A percentile compares a stretch with the other conserved stretches of the same genome.
These are phyloP conservation scores for Paraphoma chrysanthemicola DNA, from an alignment of 2,329 filamentous ascomycete species.

Conservation along the genomic window DNA sequence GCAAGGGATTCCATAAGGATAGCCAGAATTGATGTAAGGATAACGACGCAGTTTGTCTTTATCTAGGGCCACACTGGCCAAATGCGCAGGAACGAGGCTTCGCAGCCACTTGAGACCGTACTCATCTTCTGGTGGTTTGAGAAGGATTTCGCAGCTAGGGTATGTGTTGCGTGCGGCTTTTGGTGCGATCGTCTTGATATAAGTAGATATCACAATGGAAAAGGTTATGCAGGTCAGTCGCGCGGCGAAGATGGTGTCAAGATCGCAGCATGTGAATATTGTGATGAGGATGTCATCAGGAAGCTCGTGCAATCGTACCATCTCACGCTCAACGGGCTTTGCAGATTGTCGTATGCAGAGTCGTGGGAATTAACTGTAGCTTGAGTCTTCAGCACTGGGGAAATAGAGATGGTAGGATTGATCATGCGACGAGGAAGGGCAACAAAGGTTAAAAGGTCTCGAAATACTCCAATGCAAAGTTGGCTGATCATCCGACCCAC, in stretches of 20 bases:
- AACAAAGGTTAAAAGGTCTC: no score
- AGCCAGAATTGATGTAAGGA: constrained; percentile 19
- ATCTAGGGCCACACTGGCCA: constrained; percentile 19
- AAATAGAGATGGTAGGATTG: no score
- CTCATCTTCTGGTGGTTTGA: constrained; percentile 5
- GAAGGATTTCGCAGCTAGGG: constrained; percentile 10
- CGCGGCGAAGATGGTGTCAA: constrained; percentile 11
- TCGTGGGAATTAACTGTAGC: not conserved
- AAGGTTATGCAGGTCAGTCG: constrained; percentile 13
- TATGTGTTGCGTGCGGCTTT: constrained; percentile 16
- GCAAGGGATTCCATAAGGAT: constrained; percentile 25
- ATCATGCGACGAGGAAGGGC: no score
- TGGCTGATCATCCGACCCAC: not conserved
- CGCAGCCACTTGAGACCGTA: constrained; percentile 18
- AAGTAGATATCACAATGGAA: constrained; percentile 11
- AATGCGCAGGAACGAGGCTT: constrained; percentile 17
- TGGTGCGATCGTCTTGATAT: constrained; percentile 23
- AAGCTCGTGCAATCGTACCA: constrained; percentile 15
- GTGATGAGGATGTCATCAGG: constrained; percentile 26
- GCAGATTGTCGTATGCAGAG: no score
- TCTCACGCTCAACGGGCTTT: not conserved
- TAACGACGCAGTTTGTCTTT: constrained; percentile 26
- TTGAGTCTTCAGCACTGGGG: not conserved
- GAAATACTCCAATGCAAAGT: not conserved
- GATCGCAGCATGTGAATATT: constrained; percentile 9